Base-by-base conservation (phyloP, 768 basidiomycete genomes). In the Termitomyces eurrhizus region DNA sequence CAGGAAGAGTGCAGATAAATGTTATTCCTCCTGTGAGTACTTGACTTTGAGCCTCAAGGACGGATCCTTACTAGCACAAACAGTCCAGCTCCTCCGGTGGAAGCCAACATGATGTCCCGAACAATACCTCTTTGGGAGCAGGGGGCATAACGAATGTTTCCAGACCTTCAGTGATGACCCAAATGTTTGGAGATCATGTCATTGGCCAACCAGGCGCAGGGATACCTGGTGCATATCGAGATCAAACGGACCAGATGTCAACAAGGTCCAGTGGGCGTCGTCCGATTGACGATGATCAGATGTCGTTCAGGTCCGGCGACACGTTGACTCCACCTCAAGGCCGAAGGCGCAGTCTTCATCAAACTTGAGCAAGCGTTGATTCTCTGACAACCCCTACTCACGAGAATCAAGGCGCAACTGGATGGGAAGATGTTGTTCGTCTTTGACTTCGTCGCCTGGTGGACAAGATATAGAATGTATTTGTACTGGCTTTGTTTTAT, bases 21-120 rank as follows among this genome's bases (percentile, higher is more conserved):
- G 65, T 79, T 24, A 71, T 74, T 59, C 72, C 77, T 48, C 77
- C 77, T 16, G 78, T 80, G 66, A 60, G 72, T 69, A 24, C 12
- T 29, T 21, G 21, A 7, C n/a, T 33, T 24, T 21, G 36, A n/a
- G 52, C 24, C 33, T 32, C 29, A 42, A 11, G 36, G 45, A 33
- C 26, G 29, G 29, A 35, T n/a, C 26, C 18, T 59, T 12, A 59
- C 21, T 21, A 42, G 11, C 16, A 13, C 39, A 11, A 41, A 37
- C 60, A 66, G 66, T 61, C 66, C n/a, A 33, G 63, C 16, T 62
- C 66, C 2, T 59, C 46, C 8, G 56, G 44, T 26, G 56, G n/a
- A 21, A 64, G 46, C 44, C 55, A 55, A n/a, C 11, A n/a, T n/a
- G 24, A 35, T 18, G 45, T 4, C 13, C 32, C 32, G 42, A 35